Conservation (phyloP, 805 yeast species). For the Metschnikowia koreensis region DNA sequence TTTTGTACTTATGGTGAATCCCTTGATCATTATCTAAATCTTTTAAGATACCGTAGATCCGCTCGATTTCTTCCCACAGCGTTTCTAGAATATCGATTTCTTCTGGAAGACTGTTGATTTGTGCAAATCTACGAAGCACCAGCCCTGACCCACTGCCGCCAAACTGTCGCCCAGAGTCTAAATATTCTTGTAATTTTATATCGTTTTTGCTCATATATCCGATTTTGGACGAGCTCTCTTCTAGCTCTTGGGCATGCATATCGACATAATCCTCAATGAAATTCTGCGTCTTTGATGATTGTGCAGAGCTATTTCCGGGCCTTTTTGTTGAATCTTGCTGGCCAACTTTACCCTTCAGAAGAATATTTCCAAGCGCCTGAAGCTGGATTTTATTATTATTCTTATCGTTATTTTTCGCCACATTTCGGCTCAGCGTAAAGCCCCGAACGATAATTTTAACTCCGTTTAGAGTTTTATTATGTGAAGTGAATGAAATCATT, state of each 20-base stretch:
- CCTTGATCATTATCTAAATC: conserved; percentile 37
- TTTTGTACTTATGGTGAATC: conserved; percentile 37
- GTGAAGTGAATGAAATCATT: not conserved
- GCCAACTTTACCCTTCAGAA: conserved; percentile 33
- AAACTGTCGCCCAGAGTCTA: conserved; percentile 37
- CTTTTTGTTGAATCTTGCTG: conserved; percentile 1
- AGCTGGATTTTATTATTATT: conserved; percentile 23
- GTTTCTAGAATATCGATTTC: conserved; percentile 34
- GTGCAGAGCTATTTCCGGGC: not conserved
- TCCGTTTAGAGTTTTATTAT: not conserved
- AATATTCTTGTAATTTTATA: conserved; percentile 31
- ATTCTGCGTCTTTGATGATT: not conserved
- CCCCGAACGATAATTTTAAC: not conserved
- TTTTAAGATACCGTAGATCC: conserved; percentile 29
- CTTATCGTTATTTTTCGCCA: not conserved
- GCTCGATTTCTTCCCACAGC: conserved; percentile 29
- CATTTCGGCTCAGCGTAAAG: conserved; percentile 1
- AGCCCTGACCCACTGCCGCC: conserved; percentile 34
- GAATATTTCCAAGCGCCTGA: conserved; percentile 30
- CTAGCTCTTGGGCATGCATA: conserved; percentile 15
- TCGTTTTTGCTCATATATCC: conserved; percentile 41
- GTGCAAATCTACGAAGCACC: conserved; percentile 31
- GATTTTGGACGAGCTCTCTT: conserved; percentile 27
- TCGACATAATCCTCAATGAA: conserved; percentile 11
- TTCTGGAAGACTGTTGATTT: conserved; percentile 34